Conservation (phyloP, 352 stramenopile species). For the Phytophthora sp. region DNA sequence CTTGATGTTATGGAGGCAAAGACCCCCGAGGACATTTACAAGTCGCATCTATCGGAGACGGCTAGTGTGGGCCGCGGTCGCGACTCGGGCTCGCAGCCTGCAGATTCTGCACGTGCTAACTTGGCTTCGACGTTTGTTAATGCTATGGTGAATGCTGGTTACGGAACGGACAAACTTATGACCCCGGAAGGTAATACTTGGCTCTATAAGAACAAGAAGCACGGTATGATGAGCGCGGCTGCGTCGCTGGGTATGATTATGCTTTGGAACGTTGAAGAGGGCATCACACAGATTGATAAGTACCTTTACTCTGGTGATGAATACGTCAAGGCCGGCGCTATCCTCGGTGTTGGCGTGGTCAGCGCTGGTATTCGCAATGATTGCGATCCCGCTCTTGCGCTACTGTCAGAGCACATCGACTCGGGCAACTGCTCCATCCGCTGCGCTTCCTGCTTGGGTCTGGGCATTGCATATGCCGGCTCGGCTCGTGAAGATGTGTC, state of each 20-base stretch:
- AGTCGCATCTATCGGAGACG: constrained; percentile 98
- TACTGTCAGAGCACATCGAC: constrained; percentile 98
- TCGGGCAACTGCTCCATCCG: constrained; percentile 94
- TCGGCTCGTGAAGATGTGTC: constrained; percentile 96
- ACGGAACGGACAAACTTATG: constrained; percentile 97
- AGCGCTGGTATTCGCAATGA: constrained; percentile 95
- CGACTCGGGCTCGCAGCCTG: constrained; percentile 75
- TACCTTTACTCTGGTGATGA: constrained; percentile 99
- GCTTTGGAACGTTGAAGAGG: constrained; percentile 99
- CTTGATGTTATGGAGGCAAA: constrained; percentile 98
- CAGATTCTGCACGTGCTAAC: constrained; percentile 98
- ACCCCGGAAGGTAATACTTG: constrained; percentile 95
- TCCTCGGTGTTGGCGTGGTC: constrained; percentile 97
- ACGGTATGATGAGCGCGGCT: constrained; percentile 98
- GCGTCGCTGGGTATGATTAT: constrained; percentile 98
- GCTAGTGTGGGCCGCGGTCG: constrained; percentile 75
- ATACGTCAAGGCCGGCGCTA: constrained; percentile 98
- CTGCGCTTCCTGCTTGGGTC: constrained; percentile 93
- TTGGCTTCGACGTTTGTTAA: constrained; percentile 99
- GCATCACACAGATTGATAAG: constrained; percentile 99
- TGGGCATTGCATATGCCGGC: constrained; percentile 98
- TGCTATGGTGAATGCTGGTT: constrained; percentile 99
- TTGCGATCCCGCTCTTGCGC: constrained; percentile 95
- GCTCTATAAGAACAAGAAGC: constrained; percentile 99
- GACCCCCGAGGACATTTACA: constrained; percentile 99